These are phyloP conservation scores for Yamadazyma dushanensis DNA, from an alignment of 1,139 yeast species.

Conservation along the genomic window DNA sequence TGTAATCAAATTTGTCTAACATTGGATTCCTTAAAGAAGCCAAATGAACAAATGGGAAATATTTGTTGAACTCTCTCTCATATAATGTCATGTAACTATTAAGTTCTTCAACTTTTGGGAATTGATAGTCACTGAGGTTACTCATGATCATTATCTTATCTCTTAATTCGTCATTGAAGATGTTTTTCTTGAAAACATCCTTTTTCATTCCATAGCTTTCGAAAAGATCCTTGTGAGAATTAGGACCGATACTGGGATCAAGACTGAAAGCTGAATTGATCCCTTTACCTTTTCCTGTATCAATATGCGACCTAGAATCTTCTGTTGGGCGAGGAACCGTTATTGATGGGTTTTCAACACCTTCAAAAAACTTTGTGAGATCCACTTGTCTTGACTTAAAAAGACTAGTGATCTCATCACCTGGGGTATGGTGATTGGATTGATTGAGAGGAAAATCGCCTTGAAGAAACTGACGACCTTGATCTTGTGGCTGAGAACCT, in stretches of 20 bases:
- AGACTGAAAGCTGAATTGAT: background rate
- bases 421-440: background rate
- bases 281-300: background rate
- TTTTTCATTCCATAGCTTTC: background rate
- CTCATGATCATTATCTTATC: slow-evolving; percentile 52
- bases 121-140: slow-evolving; percentile 50
- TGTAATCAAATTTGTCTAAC: slow-evolving; percentile 58
- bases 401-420: slow-evolving; percentile 44
- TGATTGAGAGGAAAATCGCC: background rate
- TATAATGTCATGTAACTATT: slow-evolving; percentile 71
- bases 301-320: background rate
- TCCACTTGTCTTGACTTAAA: slow-evolving; percentile 64
- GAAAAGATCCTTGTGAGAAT: background rate
- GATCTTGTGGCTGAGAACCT: background rate
- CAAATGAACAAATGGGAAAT: slow-evolving; percentile 81
- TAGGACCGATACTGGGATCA: slow-evolving; percentile 1
- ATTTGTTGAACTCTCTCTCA: slow-evolving; percentile 73
- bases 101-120: slow-evolving; percentile 74
- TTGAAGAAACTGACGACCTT: background rate
- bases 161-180: slow-evolving; percentile 48
- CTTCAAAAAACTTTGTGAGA: slow-evolving; percentile 40
- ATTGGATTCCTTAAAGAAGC: slow-evolving; percentile 60
- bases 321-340: background rate
- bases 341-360: background rate
- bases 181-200: background rate